phyloP scores from a whole-genome alignment of 495 filamentous ascomycete species.

The Chaetomium tenue region DNA sequence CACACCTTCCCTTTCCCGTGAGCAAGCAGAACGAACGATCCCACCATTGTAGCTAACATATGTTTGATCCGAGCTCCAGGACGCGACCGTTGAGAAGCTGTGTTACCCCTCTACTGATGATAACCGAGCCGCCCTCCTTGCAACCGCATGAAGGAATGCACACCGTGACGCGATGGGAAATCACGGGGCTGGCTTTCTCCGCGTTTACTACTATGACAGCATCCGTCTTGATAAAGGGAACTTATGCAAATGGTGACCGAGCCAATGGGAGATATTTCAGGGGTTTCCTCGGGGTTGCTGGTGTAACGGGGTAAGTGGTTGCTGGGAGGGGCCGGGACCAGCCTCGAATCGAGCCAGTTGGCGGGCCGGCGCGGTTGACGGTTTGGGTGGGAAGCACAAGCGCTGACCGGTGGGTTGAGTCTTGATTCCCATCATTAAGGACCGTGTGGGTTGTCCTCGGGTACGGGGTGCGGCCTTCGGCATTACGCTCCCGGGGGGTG shows the following conservation, averaged over 20 bases:
- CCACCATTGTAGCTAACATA: neutral
- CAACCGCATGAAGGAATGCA: constrained; percentile 1
- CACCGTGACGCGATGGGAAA: neutral
- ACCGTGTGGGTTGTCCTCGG: neutral
- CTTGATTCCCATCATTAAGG: neutral
- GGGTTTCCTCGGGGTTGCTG: neutral
- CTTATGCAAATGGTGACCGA: neutral
- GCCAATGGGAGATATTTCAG: neutral
- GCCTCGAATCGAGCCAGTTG: neutral
- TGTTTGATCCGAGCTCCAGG: neutral
- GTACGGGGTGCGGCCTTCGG: constrained; percentile 7
- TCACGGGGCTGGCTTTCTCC: neutral
- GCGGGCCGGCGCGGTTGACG: neutral
- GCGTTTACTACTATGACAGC: neutral
- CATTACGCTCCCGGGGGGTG: neutral
- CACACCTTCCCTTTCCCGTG: neutral
- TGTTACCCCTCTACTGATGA: neutral
- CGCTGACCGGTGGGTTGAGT: constrained; percentile 14
- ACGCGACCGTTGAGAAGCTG: neutral
- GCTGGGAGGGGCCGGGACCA: neutral
- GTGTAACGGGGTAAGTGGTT: constrained; percentile 6
- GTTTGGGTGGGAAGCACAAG: constrained; percentile 16
- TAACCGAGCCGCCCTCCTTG: neutral
- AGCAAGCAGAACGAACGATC: neutral
- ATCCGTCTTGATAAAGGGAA: neutral